phyloP scores from a whole-genome alignment of 176 grass and related monocot species.

The Miscanthus lutarioriparius region DNA sequence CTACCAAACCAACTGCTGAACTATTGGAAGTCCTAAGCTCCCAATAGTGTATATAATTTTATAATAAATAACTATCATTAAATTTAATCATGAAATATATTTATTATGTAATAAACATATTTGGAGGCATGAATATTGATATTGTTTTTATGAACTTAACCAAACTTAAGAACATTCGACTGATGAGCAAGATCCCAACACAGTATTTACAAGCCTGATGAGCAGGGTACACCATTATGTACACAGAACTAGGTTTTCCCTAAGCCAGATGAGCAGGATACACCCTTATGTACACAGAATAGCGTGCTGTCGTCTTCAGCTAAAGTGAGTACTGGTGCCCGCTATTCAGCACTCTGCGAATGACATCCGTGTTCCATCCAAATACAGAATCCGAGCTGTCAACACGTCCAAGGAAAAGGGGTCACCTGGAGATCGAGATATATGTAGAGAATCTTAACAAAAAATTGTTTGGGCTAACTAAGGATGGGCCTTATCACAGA shows the following conservation, averaged over 20 bases:
- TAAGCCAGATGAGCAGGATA: neutral
- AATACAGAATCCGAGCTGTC: constrained; percentile 77
- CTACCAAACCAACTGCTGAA: no score
- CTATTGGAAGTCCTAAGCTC: no score
- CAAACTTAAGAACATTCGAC: neutral
- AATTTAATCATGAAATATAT: neutral
- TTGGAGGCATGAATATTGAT: neutral
- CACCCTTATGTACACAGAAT: constrained; percentile 11
- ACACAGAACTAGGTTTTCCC: neutral
- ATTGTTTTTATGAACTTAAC: neutral
- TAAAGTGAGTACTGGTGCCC: constrained; percentile 64
- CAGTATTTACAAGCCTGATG: constrained; percentile 25
- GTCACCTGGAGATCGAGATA: constrained; percentile 80
- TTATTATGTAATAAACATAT: neutral
- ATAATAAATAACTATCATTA: no score
- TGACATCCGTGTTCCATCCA: constrained; percentile 59
- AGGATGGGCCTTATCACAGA: neutral
- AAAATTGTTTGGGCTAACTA: constrained; percentile 25
- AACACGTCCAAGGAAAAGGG: constrained; percentile 70
- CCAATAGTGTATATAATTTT: neutral
- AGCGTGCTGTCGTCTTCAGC: neutral
- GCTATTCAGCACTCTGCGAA: constrained; percentile 67
- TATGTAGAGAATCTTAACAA: constrained; percentile 51
- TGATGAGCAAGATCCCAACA: neutral
- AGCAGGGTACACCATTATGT: constrained; percentile 6